Base-by-base conservation (phyloP, 2,329 filamentous ascomycete genomes). In the Zasmidium cellare region DNA sequence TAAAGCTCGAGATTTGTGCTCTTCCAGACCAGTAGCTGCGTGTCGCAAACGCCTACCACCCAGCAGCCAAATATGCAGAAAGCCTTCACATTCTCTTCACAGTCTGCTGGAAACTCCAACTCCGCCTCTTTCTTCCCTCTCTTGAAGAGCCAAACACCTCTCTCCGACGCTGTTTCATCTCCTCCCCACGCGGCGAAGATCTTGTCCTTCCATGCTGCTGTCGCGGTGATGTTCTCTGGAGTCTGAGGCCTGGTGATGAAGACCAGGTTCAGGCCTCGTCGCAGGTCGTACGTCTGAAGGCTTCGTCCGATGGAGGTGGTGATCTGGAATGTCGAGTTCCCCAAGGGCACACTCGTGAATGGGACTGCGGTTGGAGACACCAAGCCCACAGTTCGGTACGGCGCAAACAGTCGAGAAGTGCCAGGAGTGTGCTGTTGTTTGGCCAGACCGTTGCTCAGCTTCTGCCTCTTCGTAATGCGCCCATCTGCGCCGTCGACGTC, bases 271-370 rank as follows among this genome's bases (percentile, higher is more conserved):
- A 99, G 83, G 48, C 93, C 93, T 68, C 88, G 86, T 74, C 89
- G 91, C 61, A 99, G 79, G 73, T 99, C 94, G 78, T 99, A 99
- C 0, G 94, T 99, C 76, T 99, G 94, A 48, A 99, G 83, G 58
- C 88, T 91, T 69, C 87, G 85, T 62, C 93, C 94, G 61, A 96
- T 90, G 0, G 91, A 97, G 25, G 94, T 99, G 31, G 94, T 97
- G 75, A 99, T 91, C 74, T 99, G 94, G 72, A 96, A 99, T 2
- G 92, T 96, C 0, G 91, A 93, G 76, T 96, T 96, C 57, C 94
- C 94, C 16, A 96, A 81, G 0, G 93, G 90, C 28, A 96, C 84
- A 5, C 89, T 89, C 1, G 93, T 92, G 71, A 99, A 97, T 0
- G 94, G 93, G 0, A 97, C 91, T 50, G 82, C 77, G 2, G 93